Evolutionary conservation across 805 yeast species (phyloP).

Genomic region (Nakazawaea holstii): DNA sequence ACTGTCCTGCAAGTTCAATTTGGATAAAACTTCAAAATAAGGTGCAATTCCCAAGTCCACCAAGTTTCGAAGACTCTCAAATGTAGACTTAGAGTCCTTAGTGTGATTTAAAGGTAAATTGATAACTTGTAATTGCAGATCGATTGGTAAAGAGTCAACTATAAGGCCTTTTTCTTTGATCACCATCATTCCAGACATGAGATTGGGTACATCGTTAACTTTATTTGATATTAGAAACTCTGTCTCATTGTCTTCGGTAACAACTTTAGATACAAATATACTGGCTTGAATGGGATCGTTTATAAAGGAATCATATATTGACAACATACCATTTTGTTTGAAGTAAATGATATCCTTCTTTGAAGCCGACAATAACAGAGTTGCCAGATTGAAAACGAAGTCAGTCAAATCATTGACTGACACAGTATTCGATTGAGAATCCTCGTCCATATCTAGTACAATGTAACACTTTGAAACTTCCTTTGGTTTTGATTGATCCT

Average conservation of each 20-base stretch:
- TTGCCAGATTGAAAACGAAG: conserved; percentile 23
- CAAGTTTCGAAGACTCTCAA: conserved; percentile 53
- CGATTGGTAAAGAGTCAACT: conserved; percentile 17
- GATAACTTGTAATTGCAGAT: conserved; percentile 28
- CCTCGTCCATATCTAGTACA: neutral
- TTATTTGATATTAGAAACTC: neutral
- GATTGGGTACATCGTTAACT: conserved; percentile 1
- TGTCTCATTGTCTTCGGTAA: neutral
- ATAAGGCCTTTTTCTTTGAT: conserved; percentile 37
- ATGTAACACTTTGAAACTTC: neutral
- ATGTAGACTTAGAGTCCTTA: conserved; percentile 22
- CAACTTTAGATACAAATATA: conserved; percentile 17
- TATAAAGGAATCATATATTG: conserved; percentile 16
- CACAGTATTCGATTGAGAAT: neutral
- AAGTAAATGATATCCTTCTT: conserved; percentile 21
- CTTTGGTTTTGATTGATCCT: neutral
- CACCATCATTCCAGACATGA: conserved; percentile 28
- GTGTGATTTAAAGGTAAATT: conserved; percentile 22
- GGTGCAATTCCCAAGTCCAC: conserved; percentile 63
- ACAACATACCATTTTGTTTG: conserved; percentile 15
- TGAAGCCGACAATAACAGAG: conserved; percentile 22
- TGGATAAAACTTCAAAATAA: conserved; percentile 50
- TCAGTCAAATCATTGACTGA: conserved; percentile 13
- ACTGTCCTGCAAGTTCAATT: conserved; percentile 5
- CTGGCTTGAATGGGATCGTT: conserved; percentile 18